A percentile compares a stretch with the other conserved stretches of the same genome.
Conservation (phyloP, 345 rosid species). For the Eucalyptus sp. region DNA sequence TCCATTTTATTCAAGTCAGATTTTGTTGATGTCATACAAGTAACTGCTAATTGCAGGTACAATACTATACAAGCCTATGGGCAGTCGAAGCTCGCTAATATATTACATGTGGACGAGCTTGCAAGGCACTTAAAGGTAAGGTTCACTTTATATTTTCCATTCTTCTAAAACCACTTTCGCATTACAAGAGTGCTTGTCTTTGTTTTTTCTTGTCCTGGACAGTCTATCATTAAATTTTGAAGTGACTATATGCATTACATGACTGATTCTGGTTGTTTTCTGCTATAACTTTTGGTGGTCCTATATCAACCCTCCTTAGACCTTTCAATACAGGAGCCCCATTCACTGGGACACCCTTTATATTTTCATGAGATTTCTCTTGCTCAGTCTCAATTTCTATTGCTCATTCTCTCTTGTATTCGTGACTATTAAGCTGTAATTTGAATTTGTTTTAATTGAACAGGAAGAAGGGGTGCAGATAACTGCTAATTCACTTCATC, state of each 20-base stretch:
- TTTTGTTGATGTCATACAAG: not conserved
- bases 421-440: not conserved
- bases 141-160: not conserved
- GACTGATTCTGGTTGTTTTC: not conserved
- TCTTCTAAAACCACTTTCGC: not conserved
- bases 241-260: not conserved
- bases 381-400: not conserved
- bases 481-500: constrained; percentile 66
- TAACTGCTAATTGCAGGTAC: constrained; percentile 21
- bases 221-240: not conserved
- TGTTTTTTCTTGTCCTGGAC: not conserved
- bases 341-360: not conserved
- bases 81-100: constrained; percentile 37
- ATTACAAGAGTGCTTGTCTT: not conserved
- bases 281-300: not conserved
- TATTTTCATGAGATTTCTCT: not conserved
- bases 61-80: constrained; percentile 34
- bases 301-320: not conserved
- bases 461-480: constrained; percentile 52
- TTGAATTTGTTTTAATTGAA: not conserved
- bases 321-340: not conserved
- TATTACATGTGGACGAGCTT: constrained; percentile 28
- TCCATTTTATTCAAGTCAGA: not conserved
- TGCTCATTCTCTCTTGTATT: not conserved
- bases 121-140: constrained; percentile 29